Percentiles rank a stretch among this genome's conserved stretches.
Evolutionary conservation across 78 protist species (phyloP).

Genomic region (Protostelium mycophagum): DNA sequence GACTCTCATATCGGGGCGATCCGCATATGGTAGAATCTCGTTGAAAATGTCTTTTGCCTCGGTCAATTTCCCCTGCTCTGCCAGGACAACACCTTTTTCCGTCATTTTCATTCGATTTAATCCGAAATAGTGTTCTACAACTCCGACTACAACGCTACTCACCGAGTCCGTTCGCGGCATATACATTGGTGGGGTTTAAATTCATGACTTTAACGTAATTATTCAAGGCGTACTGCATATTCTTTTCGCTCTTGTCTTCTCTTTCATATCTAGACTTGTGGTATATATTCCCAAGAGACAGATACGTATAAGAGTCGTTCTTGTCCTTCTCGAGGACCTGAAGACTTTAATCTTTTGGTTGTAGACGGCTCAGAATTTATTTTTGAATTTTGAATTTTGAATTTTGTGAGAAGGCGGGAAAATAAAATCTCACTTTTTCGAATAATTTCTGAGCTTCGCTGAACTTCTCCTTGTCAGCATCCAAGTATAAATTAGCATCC

Average conservation of each 20-base stretch:
- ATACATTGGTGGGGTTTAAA: conserved; percentile 45
- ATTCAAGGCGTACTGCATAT: conserved; percentile 26
- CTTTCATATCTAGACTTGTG: conserved; percentile 15
- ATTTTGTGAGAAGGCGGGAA: too few species aligned
- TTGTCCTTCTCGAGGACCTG: conserved; percentile 19
- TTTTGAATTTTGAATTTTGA: too few species aligned
- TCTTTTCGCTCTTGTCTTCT: conserved; percentile 28
- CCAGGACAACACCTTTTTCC: background rate
- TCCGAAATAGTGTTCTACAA: background rate
- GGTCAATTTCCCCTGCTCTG: background rate
- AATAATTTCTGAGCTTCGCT: conserved; percentile 58
- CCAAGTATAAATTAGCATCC: conserved; percentile 43
- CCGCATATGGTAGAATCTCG: background rate
- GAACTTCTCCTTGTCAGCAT: conserved; percentile 59
- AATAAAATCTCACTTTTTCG: conserved; percentile 33
- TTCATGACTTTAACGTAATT: conserved; percentile 26
- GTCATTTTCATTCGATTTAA: background rate
- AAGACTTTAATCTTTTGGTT: background rate
- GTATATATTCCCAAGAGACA: conserved; percentile 49
- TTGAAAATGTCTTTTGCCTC: background rate
- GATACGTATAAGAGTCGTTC: conserved; percentile 48
- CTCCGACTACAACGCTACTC: background rate
- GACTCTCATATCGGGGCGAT: conserved; percentile 1
- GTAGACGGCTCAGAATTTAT: background rate
- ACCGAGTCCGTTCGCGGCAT: conserved; percentile 79